Base-by-base conservation (phyloP, 2,329 filamentous ascomycete genomes). In the Neopestalotiopsis sp. region DNA sequence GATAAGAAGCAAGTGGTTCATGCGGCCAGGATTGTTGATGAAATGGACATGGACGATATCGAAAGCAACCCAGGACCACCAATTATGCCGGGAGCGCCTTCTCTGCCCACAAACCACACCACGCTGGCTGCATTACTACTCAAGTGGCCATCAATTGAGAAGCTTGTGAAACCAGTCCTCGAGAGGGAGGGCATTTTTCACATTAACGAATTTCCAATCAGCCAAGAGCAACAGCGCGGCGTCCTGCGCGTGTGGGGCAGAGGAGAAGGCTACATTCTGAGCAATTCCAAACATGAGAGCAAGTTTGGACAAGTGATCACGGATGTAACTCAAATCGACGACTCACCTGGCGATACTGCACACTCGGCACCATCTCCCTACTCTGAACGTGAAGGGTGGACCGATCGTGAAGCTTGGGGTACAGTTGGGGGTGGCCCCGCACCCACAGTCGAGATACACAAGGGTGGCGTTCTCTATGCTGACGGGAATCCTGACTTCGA, bases 81-180 rank as follows among this genome's bases (percentile, higher is more conserved):
- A 12, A 85, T 88, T 6, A 82, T 81, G 13, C 86, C 86, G 1
- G 90, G 89, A 61, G 86, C 90, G 72, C 88, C 92, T 14, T 89
- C 92, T 1, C 93, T 97, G 68, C 93, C 94, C 0, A 88, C 91
- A 34, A 93, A 97, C 73, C 95, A 98, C 76, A 97, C 94, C 0
- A 98, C 95, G 0, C 89, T 94, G n/a, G 94, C 94, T 1, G 93
- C 96, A 65, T 89, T 94, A 71, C 84, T 98, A 20, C 83, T 98
- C 34, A 85, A 88, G 61, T 94, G 92, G 90, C 87, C 87, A 0
- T 87, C 90, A 0, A 94, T 96, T 67, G 81, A 85, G 76, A 81
- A 86, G 71, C 77, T 98, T 76, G 89, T 93, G 42, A 84, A 76
- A 70, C 80, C 79, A 63, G 83, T 84, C 32, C 78, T 90, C 67